Conservation (phyloP, 2,329 filamentous ascomycete genomes). For the Fusarium scirpi region DNA sequence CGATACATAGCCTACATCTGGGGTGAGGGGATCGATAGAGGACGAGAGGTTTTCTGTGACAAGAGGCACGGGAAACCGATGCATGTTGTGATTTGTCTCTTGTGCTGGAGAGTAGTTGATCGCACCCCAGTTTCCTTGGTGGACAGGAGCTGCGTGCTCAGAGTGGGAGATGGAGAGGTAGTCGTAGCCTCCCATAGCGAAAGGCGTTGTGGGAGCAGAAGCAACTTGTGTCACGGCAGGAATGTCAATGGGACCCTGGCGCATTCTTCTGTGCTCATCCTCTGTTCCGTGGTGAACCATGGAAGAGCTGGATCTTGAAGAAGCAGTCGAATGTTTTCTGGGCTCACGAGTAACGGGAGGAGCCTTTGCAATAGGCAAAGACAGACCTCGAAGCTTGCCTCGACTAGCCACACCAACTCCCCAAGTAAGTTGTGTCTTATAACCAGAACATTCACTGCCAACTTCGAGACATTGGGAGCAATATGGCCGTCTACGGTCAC, state of each 20-base stretch:
- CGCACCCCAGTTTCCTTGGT: slow-evolving; percentile 60
- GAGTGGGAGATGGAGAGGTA: slow-evolving; percentile 65
- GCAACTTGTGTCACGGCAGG: slow-evolving; percentile 48
- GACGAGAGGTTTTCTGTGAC: slow-evolving; percentile 64
- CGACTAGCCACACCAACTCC: slow-evolving; percentile 94
- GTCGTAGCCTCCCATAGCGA: slow-evolving; percentile 56
- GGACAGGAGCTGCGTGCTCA: slow-evolving; percentile 56
- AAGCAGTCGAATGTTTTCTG: slow-evolving; percentile 61
- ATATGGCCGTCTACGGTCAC: slow-evolving; percentile 91
- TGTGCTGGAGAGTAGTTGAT: slow-evolving; percentile 61
- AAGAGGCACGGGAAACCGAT: slow-evolving; percentile 60
- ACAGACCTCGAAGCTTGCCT: slow-evolving; percentile 91
- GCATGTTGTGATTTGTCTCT: slow-evolving; percentile 55
- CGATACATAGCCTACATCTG: slow-evolving; percentile 71
- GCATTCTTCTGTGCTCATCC: slow-evolving; percentile 50
- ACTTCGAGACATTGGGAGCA: slow-evolving; percentile 94
- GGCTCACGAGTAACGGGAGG: slow-evolving; percentile 64
- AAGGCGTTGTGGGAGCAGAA: slow-evolving; percentile 61
- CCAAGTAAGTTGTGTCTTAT: slow-evolving; percentile 97
- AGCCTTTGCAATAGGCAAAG: slow-evolving; percentile 75
- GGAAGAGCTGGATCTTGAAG: slow-evolving; percentile 61
- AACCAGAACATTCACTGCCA: slow-evolving; percentile 93
- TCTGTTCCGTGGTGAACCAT: slow-evolving; percentile 48
- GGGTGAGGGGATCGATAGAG: slow-evolving; percentile 69
- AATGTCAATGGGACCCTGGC: slow-evolving; percentile 54